phyloP scores from a whole-genome alignment of 1,284 basidiomycete species.

The Ustilago trichophora region DNA sequence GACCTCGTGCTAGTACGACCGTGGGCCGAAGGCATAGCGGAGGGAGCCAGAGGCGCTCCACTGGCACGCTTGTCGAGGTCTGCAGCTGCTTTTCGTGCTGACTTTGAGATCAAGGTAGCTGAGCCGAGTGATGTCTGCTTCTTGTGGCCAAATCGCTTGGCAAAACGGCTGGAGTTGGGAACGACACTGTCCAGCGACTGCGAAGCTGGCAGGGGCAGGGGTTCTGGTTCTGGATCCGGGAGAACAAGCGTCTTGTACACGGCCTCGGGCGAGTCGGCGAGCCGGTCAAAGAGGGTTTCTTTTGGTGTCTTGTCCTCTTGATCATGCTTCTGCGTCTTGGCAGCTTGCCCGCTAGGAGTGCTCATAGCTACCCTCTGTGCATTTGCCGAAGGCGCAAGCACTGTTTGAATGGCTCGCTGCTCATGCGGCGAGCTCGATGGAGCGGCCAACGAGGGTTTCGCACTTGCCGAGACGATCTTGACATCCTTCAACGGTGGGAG shows the following conservation, averaged over 20 bases:
- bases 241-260: slow-evolving; percentile 27
- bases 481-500: not conserved
- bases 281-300: slow-evolving; percentile 21
- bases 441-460: not conserved
- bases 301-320: not conserved
- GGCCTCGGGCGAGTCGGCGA: slow-evolving; percentile 35
- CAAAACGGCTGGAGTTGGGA: not conserved
- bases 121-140: slow-evolving; percentile 35
- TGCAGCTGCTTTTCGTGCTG: slow-evolving; percentile 19
- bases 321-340: too few relatives aligned
- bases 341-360: too few relatives aligned
- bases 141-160: slow-evolving; percentile 13
- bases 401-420: too few relatives aligned
- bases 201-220: slow-evolving; percentile 11
- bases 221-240: not conserved
- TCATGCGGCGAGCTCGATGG: not conserved
- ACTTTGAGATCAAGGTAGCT: slow-evolving; percentile 22
- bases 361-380: too few relatives aligned
- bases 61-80: slow-evolving; percentile 26
- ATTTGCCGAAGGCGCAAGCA: too few relatives aligned
- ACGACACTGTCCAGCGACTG: slow-evolving; percentile 20
- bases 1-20: slow-evolving; percentile 6
- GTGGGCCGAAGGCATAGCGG: not conserved
- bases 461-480: not conserved
- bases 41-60: slow-evolving; percentile 4